Percentiles rank a stretch among this genome's conserved stretches.
phyloP scores from a whole-genome alignment of 495 filamentous ascomycete species.

The Astrothelium macrocarpum region DNA sequence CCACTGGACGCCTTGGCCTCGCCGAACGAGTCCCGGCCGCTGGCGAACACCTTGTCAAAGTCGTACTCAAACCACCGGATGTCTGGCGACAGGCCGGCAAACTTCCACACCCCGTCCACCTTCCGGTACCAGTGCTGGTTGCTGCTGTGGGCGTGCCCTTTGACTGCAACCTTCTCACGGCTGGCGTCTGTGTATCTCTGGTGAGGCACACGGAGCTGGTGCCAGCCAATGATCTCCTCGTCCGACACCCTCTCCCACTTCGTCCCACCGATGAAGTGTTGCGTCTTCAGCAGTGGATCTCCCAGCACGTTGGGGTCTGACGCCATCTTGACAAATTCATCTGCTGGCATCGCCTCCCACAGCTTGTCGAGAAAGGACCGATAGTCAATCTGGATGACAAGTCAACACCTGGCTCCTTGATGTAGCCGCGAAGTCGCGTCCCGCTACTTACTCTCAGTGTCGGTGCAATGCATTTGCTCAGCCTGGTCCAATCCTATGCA shows the following conservation, averaged over 20 bases:
- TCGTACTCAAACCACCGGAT: constrained; percentile 68
- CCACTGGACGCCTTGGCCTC: constrained; percentile 16
- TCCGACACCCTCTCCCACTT: constrained; percentile 64
- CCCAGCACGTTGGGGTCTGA: constrained; percentile 61
- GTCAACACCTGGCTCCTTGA: background rate
- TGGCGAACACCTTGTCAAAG: constrained; percentile 42
- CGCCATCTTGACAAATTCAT: constrained; percentile 62
- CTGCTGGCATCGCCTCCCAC: constrained; percentile 64
- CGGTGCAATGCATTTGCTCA: constrained; percentile 62
- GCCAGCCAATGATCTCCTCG: constrained; percentile 57
- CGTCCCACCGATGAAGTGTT: constrained; percentile 66
- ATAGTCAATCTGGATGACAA: constrained; percentile 55
- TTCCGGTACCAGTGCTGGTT: constrained; percentile 67
- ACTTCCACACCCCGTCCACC: constrained; percentile 72
- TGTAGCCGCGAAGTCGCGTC: no score
- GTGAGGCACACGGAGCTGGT: constrained; percentile 71
- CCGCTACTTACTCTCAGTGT: constrained; percentile 29
- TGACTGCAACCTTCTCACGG: constrained; percentile 42
- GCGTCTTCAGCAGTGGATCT: constrained; percentile 60
- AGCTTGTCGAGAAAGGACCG: constrained; percentile 61
- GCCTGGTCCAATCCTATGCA: constrained; percentile 54
- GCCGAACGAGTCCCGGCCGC: constrained; percentile 28
- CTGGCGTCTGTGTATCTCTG: constrained; percentile 51
- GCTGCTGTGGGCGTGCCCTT: constrained; percentile 61
- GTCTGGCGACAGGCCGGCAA: constrained; percentile 61